phyloP scores from a whole-genome alignment of 129 eudicot species.

The Apium graveolens region DNA sequence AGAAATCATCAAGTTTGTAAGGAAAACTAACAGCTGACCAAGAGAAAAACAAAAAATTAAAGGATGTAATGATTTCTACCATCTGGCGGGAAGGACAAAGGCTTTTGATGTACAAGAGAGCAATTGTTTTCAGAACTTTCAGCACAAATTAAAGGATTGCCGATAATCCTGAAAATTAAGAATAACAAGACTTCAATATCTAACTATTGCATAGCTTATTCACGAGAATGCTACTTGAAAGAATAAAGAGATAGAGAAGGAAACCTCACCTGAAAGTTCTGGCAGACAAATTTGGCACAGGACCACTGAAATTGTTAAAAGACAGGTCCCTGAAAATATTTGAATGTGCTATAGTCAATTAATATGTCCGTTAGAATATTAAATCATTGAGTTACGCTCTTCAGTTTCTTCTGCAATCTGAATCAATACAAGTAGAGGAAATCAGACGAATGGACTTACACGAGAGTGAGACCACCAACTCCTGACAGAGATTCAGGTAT shows the following conservation, averaged over 20 bases:
- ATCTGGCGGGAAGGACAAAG: conserved; percentile 70
- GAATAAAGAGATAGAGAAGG: neutral
- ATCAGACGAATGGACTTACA: conserved; percentile 43
- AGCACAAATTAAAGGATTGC: conserved; percentile 82
- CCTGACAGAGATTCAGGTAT: conserved; percentile 79
- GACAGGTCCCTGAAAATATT: conserved; percentile 60
- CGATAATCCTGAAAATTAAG: conserved; percentile 44
- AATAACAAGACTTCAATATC: neutral
- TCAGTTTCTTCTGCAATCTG: neutral
- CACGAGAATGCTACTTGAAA: neutral
- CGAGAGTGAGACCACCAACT: conserved; percentile 67
- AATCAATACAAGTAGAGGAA: neutral
- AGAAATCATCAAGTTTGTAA: neutral
- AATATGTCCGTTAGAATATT: neutral
- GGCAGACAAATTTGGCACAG: conserved; percentile 74
- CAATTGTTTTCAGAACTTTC: conserved; percentile 54
- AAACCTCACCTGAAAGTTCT: conserved; percentile 77
- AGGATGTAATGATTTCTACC: conserved; percentile 36
- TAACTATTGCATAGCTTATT: neutral
- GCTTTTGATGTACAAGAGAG: conserved; percentile 67
- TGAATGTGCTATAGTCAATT: neutral
- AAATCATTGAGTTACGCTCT: neutral
- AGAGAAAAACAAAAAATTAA: neutral
- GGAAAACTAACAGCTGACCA: neutral
- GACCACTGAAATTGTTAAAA: conserved; percentile 79